These are phyloP conservation scores for Pyrus hybrid DNA, from an alignment of 331 rosid species.

Conservation along the genomic window DNA sequence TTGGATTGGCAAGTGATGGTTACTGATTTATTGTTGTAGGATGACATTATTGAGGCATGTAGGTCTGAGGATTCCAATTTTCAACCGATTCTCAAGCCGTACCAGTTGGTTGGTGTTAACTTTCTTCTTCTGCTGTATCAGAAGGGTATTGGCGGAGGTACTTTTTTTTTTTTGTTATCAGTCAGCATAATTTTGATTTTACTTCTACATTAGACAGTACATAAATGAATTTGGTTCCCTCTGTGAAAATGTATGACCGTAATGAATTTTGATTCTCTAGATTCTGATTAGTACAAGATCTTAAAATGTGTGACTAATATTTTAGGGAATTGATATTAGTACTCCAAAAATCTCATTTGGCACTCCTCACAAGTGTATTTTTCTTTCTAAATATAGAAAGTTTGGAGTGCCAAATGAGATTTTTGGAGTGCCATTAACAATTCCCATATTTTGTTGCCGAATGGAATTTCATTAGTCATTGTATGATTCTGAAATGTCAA, in stretches of 20 bases:
- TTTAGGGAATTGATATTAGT: too few species aligned
- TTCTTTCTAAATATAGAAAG: too few species aligned
- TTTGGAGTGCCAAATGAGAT: too few species aligned
- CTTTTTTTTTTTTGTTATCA: background rate
- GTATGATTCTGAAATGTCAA: background rate
- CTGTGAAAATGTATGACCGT: background rate
- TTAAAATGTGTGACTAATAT: background rate
- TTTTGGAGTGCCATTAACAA: too few species aligned
- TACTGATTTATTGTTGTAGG: conserved; percentile 32
- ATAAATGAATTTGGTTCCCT: background rate
- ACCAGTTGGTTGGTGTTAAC: conserved; percentile 93
- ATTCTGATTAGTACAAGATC: background rate
- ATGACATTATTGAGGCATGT: conserved; percentile 78
- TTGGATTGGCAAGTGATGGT: background rate
- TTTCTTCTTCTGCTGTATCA: conserved; percentile 80
- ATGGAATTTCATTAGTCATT: background rate
- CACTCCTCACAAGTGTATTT: too few species aligned
- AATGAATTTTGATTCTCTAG: background rate
- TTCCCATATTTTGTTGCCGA: background rate
- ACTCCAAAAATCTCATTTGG: too few species aligned
- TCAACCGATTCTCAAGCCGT: conserved; percentile 87
- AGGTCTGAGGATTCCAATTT: conserved; percentile 70
- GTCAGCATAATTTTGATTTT: conserved; percentile 1
- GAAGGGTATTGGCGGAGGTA: conserved; percentile 93
- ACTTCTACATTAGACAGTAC: background rate